Base-by-base conservation (phyloP, 2,329 filamentous ascomycete genomes). In the Basipetospora sp. region DNA sequence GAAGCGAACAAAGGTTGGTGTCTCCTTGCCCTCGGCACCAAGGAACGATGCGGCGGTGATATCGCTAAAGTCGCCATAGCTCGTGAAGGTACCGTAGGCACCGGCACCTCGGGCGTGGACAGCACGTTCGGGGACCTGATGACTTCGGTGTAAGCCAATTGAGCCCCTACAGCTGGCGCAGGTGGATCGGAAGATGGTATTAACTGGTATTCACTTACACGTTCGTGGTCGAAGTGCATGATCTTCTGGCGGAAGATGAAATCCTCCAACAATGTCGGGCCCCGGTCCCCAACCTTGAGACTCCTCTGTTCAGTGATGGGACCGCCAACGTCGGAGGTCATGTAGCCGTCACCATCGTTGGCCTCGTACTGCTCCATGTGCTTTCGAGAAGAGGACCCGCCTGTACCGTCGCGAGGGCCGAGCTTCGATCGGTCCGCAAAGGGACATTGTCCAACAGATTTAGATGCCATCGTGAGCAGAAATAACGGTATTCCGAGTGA, bases 181-280 rank as follows among this genome's bases (percentile, higher is more conserved):
- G n/a, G n/a, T n/a, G n/a, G 31, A 37, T 14, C 22, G 8, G 39
- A 13, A 4, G 28, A 30, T 33, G 26, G 31, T 15, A 34, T 10
- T 31, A 9, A 19, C 5, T 8, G 31, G 5, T n/a, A 34, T n/a
- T n/a, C 3, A 50, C 60, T 50, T 55, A 79, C 78, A 16, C 78
- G 62, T 49, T 83, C 78, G 47, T 82, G 77, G 41, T 82, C 77
- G 47, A 82, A 81, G 38, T 69, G 71, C 34, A 73, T 72, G 30
- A 80, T 77, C 59, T 80, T 83, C 48, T 84, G 77, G 22, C 78
- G 67, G 50, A 80, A 77, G 44, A 79, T 74, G 36, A 79, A 81
- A 50, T 84, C 80, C 48, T 84, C 80, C 1, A 85, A 58, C 15
- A 84, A 58, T 1, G 75, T 77, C 2, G 79, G 69, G 1, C 80